Evolutionary conservation across 352 stramenopile genomes (phyloP), one percentile per base, ranked within the genome.

Genomic region (Phytophthora pseudosyringae): DNA sequence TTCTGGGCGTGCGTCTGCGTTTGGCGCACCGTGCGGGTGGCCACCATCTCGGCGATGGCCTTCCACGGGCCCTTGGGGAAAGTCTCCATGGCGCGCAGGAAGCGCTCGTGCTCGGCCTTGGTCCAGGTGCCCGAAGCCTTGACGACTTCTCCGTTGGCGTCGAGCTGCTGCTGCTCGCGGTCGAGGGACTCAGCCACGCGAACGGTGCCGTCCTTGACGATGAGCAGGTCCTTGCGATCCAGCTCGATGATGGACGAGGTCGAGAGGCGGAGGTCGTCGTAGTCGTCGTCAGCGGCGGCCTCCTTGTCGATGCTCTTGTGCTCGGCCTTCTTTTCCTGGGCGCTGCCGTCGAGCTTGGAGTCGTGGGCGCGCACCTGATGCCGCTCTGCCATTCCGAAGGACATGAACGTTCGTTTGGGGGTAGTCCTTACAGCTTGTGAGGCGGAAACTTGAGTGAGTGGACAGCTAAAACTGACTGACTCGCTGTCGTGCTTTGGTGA

Each of bases 151-250:
- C 79, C 79, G 26, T 89, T 84, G 41, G 76, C 70, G 49, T 88
- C 75, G 54, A 83, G 66, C 40, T 81, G 76, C 68, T 88, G 75
- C n/a, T 77, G 66, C 16, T 76, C 69, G 3, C 64, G 57, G 54
- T 83, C 76, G 3, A 87, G 57, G 8, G 82, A 88, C 52, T 89
- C 75, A 15, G 82, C 82, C 13, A 91, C 76, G 39, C 81, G 80
- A 47, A 91, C 79, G 26, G 71, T 88, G 50, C 82, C 82, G 52
- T 91, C 80, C 63, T 91, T 88, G 52, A 91, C 76, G 51, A 91
- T 88, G n/a, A 91, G 67, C 35, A 91, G 59, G 36, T 91, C 71
- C 63, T 89, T 91, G n/a, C 59, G 73, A 65, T 91, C 82, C n/a
- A 91, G 59, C 59, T 75, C 69, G 11, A 81, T 69, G 41, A 81